Base-by-base conservation (phyloP, 768 basidiomycete species). In the Calocybe gangraenosa region DNA sequence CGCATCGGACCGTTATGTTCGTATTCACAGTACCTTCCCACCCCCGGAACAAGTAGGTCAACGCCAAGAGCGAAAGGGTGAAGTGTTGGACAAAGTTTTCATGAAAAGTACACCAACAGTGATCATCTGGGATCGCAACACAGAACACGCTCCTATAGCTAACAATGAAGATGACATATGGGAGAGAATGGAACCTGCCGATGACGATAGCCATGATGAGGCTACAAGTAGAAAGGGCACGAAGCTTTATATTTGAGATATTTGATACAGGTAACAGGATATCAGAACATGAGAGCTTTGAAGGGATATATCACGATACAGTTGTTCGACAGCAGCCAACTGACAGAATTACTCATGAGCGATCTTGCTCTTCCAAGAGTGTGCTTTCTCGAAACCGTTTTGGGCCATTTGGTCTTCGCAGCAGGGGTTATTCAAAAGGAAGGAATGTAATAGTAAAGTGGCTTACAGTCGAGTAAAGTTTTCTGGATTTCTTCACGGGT, bases 371-470 rank as follows among this genome's bases (percentile, higher is more conserved):
- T 83, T 78, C 95, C 94, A 98, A 13, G 71, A 82, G 51, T 81
- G 83, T 6, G 84, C 93, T 52, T 81, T 83, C 66, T 97, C 95
- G 62, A 97, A 97, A 3, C 95, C 95, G 58, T 97, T 96, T 53
- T 57, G 65, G 28, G 82, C 87, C 33, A 67, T 63, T 65, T 81
- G 87, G 61, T 90, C 85, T 90, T 28, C n/a, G 25, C 11, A 11
- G 50, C 14, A 42, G 40, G 44, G 19, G 48, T 25, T 17, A 45
- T 10, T 49, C 23, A 51, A 42, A 49, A 28, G 22, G 41, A 34
- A 11, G 36, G 14, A 17, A 13, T 18, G 10, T 20, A 22, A 31
- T 33, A 20, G 20, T n/a, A 6, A 37, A 61, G 6, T 35, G 7
- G 73, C 69, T 62, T n/a, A 86, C 85, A 94, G 55, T 97, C 94